Percentiles rank a stretch among this genome's conserved stretches.
These are phyloP conservation scores for Hypoxylon rickii DNA, from an alignment of 495 filamentous ascomycete genomes.

Conservation along the genomic window DNA sequence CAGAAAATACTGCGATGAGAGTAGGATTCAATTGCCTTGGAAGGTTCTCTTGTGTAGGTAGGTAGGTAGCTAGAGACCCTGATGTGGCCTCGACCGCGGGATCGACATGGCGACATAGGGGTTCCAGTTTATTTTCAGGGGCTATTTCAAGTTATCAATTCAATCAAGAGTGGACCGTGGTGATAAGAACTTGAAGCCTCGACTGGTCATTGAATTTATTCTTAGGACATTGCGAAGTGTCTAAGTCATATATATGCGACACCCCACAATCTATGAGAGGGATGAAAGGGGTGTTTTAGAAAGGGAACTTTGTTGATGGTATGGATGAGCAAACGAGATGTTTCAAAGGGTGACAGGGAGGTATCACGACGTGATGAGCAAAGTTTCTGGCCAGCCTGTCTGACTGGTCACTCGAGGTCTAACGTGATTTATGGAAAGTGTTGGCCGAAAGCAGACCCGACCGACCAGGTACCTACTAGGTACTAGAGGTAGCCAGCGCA, in stretches of 20 bases:
- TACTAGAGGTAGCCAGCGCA: conserved; percentile 2
- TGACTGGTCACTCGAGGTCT: conserved; percentile 6
- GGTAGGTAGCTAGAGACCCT: background rate
- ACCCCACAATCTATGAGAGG: background rate
- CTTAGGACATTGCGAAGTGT: background rate
- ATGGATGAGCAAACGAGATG: conserved; percentile 4
- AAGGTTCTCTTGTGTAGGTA: too few relatives aligned
- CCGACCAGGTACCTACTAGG: conserved; percentile 1
- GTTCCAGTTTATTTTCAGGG: too few relatives aligned
- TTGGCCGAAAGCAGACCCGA: conserved; percentile 11
- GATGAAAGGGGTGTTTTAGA: background rate
- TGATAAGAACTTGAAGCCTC: too few relatives aligned
- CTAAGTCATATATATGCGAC: conserved; percentile 1
- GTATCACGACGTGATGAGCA: conserved; percentile 22
- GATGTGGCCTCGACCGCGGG: background rate
- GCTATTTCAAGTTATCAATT: too few relatives aligned
- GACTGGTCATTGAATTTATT: too few relatives aligned
- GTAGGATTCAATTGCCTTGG: too few relatives aligned
- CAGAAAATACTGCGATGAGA: too few relatives aligned
- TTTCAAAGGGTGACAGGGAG: conserved; percentile 23
- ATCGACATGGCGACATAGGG: conserved; percentile 1
- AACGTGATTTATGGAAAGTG: background rate
- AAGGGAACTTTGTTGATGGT: background rate
- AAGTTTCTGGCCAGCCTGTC: conserved; percentile 14
- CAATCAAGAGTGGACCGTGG: too few relatives aligned